A percentile compares a stretch with the other conserved stretches of the same genome.
Conservation (phyloP, 148 eudicot species). For the Polygonum aviculare region DNA sequence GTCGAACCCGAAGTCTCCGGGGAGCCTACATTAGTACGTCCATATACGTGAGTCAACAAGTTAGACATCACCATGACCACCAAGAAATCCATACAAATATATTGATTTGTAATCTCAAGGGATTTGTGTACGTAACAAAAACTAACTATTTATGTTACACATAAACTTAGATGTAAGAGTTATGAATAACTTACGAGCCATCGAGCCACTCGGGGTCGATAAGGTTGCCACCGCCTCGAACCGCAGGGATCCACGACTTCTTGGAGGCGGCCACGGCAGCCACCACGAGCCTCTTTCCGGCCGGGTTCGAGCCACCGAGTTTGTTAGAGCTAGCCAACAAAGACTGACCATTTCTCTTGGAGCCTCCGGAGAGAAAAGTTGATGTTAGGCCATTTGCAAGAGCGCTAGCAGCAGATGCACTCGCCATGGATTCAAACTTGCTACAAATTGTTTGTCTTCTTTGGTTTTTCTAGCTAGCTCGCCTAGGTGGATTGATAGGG, state of each 20-base stretch:
- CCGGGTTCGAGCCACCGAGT: neutral
- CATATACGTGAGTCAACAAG: neutral
- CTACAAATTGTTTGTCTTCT: no score
- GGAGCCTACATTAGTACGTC: conserved; percentile 42
- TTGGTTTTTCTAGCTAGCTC: neutral
- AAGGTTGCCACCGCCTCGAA: conserved; percentile 70
- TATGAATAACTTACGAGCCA: conserved; percentile 68
- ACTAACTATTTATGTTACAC: neutral
- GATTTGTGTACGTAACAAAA: neutral
- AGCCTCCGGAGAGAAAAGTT: conserved; percentile 59
- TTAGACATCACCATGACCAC: neutral
- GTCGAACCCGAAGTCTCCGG: conserved; percentile 96
- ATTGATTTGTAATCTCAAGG: no score
- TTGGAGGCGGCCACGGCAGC: conserved; percentile 55
- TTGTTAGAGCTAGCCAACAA: conserved; percentile 23
- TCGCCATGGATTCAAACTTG: conserved; percentile 11
- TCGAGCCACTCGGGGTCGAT: conserved; percentile 99
- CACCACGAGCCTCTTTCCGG: conserved; percentile 40
- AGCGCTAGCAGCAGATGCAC: conserved; percentile 58
- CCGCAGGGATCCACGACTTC: conserved; percentile 93
- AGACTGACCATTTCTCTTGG: conserved; percentile 30
- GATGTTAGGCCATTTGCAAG: conserved; percentile 67
- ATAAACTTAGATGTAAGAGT: neutral
- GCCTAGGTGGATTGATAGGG: neutral
- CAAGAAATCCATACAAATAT: no score